Evolutionary conservation across 306 rosid species (phyloP).

Genomic region (Cucurbita pepo): DNA sequence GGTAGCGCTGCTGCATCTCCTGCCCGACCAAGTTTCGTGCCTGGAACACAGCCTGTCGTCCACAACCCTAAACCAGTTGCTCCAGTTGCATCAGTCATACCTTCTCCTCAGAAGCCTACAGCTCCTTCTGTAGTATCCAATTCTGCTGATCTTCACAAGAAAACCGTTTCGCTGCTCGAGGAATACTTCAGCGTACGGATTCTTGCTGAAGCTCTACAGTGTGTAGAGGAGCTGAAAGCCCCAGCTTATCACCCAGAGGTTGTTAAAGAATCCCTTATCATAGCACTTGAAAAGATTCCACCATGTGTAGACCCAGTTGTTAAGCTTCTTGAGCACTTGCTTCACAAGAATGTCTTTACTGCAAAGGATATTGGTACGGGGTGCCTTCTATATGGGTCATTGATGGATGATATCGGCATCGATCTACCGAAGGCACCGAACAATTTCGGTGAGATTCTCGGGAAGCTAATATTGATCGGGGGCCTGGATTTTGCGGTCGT

Average conservation of each 20-base stretch:
- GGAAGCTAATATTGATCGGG: slow-evolving; percentile 11
- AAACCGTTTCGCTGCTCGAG: slow-evolving; percentile 24
- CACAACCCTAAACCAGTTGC: slow-evolving; percentile 8
- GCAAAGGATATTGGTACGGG: slow-evolving; percentile 18
- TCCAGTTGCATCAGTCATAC: not conserved
- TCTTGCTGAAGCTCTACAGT: slow-evolving; percentile 26
- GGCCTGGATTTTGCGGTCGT: slow-evolving; percentile 17
- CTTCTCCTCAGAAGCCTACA: slow-evolving; percentile 7
- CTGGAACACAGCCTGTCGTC: slow-evolving; percentile 1
- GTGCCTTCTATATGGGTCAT: slow-evolving; percentile 17
- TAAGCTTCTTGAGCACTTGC: slow-evolving; percentile 19
- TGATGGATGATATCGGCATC: slow-evolving; percentile 23
- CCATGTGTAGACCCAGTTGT: slow-evolving; percentile 18
- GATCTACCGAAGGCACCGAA: slow-evolving; percentile 27
- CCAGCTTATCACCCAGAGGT: slow-evolving; percentile 19
- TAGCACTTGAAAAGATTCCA: slow-evolving; percentile 24
- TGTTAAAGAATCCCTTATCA: slow-evolving; percentile 20
- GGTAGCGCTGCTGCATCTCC: slow-evolving; percentile 14
- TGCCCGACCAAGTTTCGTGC: not conserved
- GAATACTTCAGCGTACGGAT: slow-evolving; percentile 28
- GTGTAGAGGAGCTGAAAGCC: slow-evolving; percentile 28
- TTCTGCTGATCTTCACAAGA: slow-evolving; percentile 10
- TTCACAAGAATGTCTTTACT: slow-evolving; percentile 10
- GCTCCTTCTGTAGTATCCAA: slow-evolving; percentile 1
- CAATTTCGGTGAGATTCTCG: slow-evolving; percentile 23